Base-by-base conservation (phyloP, 129 eudicot species). In the Mikania micrantha region DNA sequence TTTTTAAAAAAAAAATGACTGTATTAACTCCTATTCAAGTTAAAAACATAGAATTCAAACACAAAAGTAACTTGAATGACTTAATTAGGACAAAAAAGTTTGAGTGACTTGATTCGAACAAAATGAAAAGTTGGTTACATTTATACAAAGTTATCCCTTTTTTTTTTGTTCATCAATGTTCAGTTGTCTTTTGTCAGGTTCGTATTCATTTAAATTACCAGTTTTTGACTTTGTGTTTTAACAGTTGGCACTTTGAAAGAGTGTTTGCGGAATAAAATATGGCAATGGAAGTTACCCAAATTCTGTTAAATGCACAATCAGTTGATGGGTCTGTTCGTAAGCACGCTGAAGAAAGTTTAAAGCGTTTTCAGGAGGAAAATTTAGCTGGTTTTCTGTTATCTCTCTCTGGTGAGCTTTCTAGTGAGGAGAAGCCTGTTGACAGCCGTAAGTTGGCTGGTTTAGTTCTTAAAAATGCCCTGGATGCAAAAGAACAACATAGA, bases 401-500 rank as follows among this genome's bases (percentile, higher is more conserved):
- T 9, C 79, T 92, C 1, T 84, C 91, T 64, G 86, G 83, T 16
- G 98, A 92, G 80, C 98, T 92, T 45, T 82, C 86, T 21, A 84
- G 66, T 34, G 94, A 88, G 12, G 95, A 92, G 64, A 92, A 88
- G 72, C 98, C 95, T 17, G 91, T 82, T 39, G 98, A 92, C 53
- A 88, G 95, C 48, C 89, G 96, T 15, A 92, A 77, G 44, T 66
- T 92, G 35, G 96, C 90, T 5, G 98, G 98, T 60, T 83, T 92
- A 56, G 71, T 88, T 35, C 87, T 92, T 42, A 92, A 92, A 60
- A 92, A 92, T 60, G 91, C 98, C 8, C 72, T 92, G 79, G 98
- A 92, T 78, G 98, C 95, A 50, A 91, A 91, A 74, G 94, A 91
- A 35, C 94, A 87, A 66, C 94, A 85, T 64, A 87, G 90, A 72